Conservation (phyloP, 768 basidiomycete genomes). For the Kwoniella sp. region DNA sequence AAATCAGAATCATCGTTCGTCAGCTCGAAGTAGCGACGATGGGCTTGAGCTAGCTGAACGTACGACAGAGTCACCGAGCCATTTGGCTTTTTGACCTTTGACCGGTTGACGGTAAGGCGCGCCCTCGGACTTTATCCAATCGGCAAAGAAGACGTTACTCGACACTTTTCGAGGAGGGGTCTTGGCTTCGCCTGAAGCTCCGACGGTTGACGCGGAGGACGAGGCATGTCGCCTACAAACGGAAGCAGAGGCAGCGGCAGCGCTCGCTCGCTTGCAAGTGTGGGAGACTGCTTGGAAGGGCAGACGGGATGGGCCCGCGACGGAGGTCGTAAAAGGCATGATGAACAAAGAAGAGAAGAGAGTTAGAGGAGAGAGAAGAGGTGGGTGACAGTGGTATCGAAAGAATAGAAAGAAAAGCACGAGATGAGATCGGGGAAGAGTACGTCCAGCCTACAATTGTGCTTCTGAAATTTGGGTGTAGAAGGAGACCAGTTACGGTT, state of each 20-base stretch:
- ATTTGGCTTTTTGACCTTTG: constrained; percentile 44
- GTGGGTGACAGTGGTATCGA: neutral
- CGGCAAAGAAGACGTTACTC: constrained; percentile 21
- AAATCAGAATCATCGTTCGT: neutral
- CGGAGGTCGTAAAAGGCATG: constrained; percentile 32
- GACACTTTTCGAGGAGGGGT: constrained; percentile 18
- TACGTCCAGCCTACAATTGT: too few species aligned
- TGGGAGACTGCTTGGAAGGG: constrained; percentile 23
- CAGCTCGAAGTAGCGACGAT: constrained; percentile 2
- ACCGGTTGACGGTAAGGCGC: constrained; percentile 29
- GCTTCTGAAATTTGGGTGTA: neutral
- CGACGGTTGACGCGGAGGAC: constrained; percentile 7
- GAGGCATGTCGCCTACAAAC: constrained; percentile 14
- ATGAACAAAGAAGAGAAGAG: constrained; percentile 1
- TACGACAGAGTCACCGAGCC: constrained; percentile 51
- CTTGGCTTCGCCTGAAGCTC: constrained; percentile 1
- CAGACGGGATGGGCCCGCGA: constrained; percentile 48
- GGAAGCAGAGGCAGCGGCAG: neutral
- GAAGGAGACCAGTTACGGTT: neutral
- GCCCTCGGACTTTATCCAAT: constrained; percentile 39
- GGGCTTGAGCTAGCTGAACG: constrained; percentile 29
- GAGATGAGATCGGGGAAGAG: constrained; percentile 1
- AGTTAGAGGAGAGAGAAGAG: neutral
- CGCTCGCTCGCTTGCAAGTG: constrained; percentile 8
- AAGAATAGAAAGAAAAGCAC: neutral